Evolutionary conservation across 2,329 filamentous ascomycete genomes (phyloP), one percentile per base, ranked within the genome.

Genomic region (Aspergillus hiratsukae): DNA sequence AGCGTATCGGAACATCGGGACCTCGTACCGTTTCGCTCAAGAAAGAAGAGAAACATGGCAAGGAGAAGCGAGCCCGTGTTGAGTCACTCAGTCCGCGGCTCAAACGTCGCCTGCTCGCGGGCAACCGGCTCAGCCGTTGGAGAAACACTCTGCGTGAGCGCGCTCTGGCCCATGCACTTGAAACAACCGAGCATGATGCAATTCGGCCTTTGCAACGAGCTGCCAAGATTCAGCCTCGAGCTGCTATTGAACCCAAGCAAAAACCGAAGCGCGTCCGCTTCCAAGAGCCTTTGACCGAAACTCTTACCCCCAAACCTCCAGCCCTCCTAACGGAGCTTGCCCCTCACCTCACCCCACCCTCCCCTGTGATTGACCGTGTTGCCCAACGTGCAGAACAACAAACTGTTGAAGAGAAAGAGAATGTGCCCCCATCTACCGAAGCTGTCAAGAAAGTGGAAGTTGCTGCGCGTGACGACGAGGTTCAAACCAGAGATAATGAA

Each of bases 321-420:
- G 48, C 45, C 19, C 29, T 48, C 29, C 25, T 19, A 27, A 37
- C 43, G 28, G 46, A 45, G 10, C 25, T 54, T 28, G 25, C 51
- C 8, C 51, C 57, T 17, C 53, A 57, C 10, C 49, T 62, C 51
- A 58, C 58, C 17, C 58, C 60, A 1, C 29, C 46, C 4, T 49
- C 56, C 3, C 53, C 46, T 14, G 45, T 43, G 2, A 25, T 40
- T 27, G 29, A 53, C 7, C 55, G 40, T 17, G 23, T 49, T 53
- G 40, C 8, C 23, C 41, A 29, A 9, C 17, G 10, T 4, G 17
- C 51, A 25, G 48, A 49, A 31, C 6, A 49, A 28, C 6, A 29
- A 3, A 29, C 46, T 43, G 45, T 43, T 5, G 60, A 61, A 14
- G 54, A 62, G 40, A 61, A 64, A 41, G 60, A 65, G 31, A 65